Base-by-base conservation (phyloP, 805 yeast genomes). In the Saccharomycopsis javanensis region DNA sequence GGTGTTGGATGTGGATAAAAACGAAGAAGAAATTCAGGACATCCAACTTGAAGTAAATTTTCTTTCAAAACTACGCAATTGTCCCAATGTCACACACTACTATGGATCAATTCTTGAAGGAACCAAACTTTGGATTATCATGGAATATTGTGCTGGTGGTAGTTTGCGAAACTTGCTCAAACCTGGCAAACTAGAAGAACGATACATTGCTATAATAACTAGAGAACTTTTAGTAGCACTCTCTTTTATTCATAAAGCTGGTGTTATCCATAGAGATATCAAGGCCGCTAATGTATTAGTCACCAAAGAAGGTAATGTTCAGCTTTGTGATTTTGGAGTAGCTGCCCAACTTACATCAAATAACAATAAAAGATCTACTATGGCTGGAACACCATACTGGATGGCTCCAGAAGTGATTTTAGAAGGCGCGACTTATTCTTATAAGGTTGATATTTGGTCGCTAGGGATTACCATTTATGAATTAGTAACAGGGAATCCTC, bases 361-460 rank as follows among this genome's bases (percentile, higher is more conserved):
- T 38, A 81, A 83, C 18, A 69, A 84, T 51, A 88, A 90, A 67
- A 77, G 99, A 64, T 87, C 92, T 35, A 94, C 99, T 0, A 90
- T 95, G 81, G 98, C 96, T 0, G 96, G 96, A 6, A 87, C 96
- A 0, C 95, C 95, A 0, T 94, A 90, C 68, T 94, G 99, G 99
- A 94, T 94, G 99, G 97, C 99, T 0, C 99, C 99, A 0, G 99
- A 92, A 69, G 99, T 92, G 33, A 92, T 92, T 42, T 79, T 88
- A 72, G 97, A 92, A 69, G 96, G 95, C 45, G 86, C 85, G 15
- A 79, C 85, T 7, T 87, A 94, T 74, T 96, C 88, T 68, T 80
- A 85, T 50, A 91, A 85, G 70, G 99, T 96, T 0, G 99, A 94
- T 69, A 88, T 94, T 6, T 94, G 99, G 99, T 91, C 98, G 0